Evolutionary conservation across 345 rosid genomes (phyloP).

Genomic region (Theobroma cacao): DNA sequence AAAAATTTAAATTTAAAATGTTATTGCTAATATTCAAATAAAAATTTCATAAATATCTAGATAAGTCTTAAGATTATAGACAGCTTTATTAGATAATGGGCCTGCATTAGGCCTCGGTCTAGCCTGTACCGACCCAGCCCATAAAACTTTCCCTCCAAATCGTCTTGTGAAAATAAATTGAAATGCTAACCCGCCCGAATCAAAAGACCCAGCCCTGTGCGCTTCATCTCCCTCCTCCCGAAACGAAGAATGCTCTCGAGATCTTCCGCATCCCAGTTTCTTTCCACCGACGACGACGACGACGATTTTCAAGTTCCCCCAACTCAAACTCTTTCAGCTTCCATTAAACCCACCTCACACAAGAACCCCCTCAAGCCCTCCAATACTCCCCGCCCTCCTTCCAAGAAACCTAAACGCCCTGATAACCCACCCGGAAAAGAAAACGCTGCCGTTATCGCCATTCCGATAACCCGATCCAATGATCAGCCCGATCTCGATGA

Average conservation of each 20-base stretch:
- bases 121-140: no score
- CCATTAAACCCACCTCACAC: conserved; percentile 7
- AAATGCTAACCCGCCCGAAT: background rate
- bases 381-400: conserved; percentile 26
- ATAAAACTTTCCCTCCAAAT: conserved; percentile 5
- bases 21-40: no score
- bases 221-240: background rate
- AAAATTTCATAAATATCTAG: no score
- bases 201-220: background rate
- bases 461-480: background rate
- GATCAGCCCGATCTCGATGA: conserved; percentile 10
- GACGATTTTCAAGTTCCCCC: conserved; percentile 61
- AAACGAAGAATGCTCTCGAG: conserved; percentile 3
- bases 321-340: conserved; percentile 30
- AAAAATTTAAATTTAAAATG: no score
- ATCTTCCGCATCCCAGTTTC: background rate
- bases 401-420: conserved; percentile 35
- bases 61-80: no score
- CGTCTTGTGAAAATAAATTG: background rate
- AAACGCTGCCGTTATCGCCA: conserved; percentile 27
- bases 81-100: no score
- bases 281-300: conserved; percentile 29
- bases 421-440: conserved; percentile 46
- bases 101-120: no score
- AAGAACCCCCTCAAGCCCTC: conserved; percentile 32